Conservation (phyloP, 2,329 filamentous ascomycete species). For the Paecilomyces sp. region DNA sequence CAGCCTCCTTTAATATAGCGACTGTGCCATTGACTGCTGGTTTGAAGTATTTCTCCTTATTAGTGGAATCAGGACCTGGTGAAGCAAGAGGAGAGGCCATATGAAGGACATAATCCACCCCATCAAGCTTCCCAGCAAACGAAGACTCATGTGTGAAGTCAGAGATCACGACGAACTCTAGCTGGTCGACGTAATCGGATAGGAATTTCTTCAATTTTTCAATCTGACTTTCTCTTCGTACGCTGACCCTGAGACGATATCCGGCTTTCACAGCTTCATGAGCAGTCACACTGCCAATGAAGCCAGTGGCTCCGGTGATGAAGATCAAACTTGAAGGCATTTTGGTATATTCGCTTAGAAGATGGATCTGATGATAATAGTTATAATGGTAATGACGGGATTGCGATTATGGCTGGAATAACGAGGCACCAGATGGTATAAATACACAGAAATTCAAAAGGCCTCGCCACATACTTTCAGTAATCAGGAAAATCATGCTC, state of each 20-base stretch:
- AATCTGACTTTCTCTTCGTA: conserved; percentile 10
- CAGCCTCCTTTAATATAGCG: conserved; percentile 8
- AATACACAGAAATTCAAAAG: too few relatives aligned
- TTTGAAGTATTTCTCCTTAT: conserved; percentile 11
- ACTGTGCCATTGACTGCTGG: conserved; percentile 16
- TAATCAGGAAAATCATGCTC: too few relatives aligned
- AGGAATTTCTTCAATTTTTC: conserved; percentile 4
- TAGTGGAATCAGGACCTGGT: conserved; percentile 1
- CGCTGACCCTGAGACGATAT: conserved; percentile 10
- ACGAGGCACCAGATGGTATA: too few relatives aligned
- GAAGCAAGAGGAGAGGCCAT: conserved; percentile 11
- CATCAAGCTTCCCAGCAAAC: conserved; percentile 7
- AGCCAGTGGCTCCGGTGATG: conserved; percentile 16
- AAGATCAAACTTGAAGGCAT: conserved; percentile 8
- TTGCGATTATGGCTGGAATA: too few relatives aligned
- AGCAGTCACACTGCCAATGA: conserved; percentile 13
- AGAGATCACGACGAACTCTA: conserved; percentile 11
- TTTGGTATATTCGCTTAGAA: not conserved
- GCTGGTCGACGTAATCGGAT: conserved; percentile 1
- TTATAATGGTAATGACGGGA: too few relatives aligned
- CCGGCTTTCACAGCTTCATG: conserved; percentile 9
- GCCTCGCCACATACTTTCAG: too few relatives aligned
- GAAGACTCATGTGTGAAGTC: conserved; percentile 8
- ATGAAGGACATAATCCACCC: conserved; percentile 13
- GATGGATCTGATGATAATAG: too few relatives aligned